Base-by-base conservation (phyloP, 352 stramenopile genomes). In the Phytophthora citrophthora region DNA sequence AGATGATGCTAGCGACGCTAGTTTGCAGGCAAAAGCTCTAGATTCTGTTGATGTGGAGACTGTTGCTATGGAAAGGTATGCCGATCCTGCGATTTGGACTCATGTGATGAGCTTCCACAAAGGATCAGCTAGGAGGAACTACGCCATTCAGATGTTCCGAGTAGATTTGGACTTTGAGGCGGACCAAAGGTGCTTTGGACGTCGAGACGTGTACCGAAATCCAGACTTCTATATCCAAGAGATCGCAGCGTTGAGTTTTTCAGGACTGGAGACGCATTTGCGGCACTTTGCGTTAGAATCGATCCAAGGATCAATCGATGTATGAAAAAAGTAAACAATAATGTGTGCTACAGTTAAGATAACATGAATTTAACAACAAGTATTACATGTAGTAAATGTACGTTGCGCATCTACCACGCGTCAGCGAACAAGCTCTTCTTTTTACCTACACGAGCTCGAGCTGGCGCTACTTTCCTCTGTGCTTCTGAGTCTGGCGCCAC, bases 41-140 rank as follows among this genome's bases (percentile, higher is more conserved):
- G 36, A 62, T 10, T 38, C 20, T 43, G n/a, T 40, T 1, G 29
- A 34, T 34, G 8, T 34, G 29, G 29, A 34, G 29, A 9, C 40
- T 49, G 29, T n/a, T 52, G 20, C n/a, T 16, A 44, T 41, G 6
- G 44, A 59, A 24, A 54, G 20, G 18, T 56, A 61, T 34, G 48
- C 64, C 11, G 77, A 86, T 39, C 77, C 76, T 23, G 55, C 49
- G 5, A 82, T 90, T 64, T 87, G 83, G 74, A 89, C 83, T 1
- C 81, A 90, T 54, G 41, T 92, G n/a, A 57, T 82, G 56, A 68
- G 76, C 23, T 81, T 91, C 47, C 76, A 77, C 50, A 64, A 47
- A 9, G 16, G 47, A 50, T 70, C 23, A 60, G 60, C 29, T 54
- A 61, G 2, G 50, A 57, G 26, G 43, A 61, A 84, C 44, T 86